A percentile compares a stretch with the other conserved stretches of the same genome.
Conservation (phyloP, 371 early-diverging fungal genomes). For the Vairimorpha apis region DNA sequence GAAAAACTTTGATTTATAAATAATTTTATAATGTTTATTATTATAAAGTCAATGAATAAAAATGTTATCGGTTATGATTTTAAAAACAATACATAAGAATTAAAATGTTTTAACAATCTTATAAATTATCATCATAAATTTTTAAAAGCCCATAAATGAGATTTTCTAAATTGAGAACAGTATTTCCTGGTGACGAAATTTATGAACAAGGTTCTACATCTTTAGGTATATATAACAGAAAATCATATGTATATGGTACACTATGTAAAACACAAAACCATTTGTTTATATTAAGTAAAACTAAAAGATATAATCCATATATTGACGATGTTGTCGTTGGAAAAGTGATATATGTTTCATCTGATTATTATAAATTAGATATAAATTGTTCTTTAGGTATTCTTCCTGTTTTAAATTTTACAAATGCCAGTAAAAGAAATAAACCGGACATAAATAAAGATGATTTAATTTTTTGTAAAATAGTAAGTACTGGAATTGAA, state of each 20-base stretch:
- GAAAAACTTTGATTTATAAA: no score
- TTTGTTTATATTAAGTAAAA: slow-evolving; percentile 34
- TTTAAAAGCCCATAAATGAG: background rate
- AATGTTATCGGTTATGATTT: no score
- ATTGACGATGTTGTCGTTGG: slow-evolving; percentile 59
- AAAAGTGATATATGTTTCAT: slow-evolving; percentile 43
- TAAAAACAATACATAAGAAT: no score
- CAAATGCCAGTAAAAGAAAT: slow-evolving; percentile 62
- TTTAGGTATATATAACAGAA: slow-evolving; percentile 18
- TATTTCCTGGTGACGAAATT: slow-evolving; percentile 43
- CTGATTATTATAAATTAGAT: slow-evolving; percentile 55
- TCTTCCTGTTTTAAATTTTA: slow-evolving; percentile 57
- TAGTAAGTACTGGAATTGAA: slow-evolving; percentile 41
- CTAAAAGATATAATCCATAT: slow-evolving; percentile 44
- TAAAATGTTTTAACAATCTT: no score
- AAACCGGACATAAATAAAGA: slow-evolving; percentile 49
- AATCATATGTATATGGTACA: slow-evolving; percentile 22
- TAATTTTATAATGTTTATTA: no score
- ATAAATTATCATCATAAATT: slow-evolving; percentile 12
- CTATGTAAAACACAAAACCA: slow-evolving; percentile 27
- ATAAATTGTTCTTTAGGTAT: slow-evolving; percentile 34
- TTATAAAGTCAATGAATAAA: no score
- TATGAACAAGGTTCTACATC: slow-evolving; percentile 17
- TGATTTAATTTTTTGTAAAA: slow-evolving; percentile 54
- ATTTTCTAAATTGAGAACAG: slow-evolving; percentile 23